Evolutionary conservation across 352 stramenopile species (phyloP).

Genomic region (Phytophthora kernoviae): DNA sequence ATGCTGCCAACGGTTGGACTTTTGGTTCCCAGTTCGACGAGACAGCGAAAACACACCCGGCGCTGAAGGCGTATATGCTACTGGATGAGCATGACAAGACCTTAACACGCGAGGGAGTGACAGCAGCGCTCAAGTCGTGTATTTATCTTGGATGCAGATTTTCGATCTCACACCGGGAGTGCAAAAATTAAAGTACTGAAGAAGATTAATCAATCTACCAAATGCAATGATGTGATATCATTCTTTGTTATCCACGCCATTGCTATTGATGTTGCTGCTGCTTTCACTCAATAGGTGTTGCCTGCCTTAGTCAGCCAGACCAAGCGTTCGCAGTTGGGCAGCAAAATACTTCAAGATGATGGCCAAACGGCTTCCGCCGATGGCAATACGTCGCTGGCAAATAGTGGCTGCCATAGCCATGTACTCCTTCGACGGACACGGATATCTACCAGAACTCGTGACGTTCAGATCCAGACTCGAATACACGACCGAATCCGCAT

Average conservation of each 20-base stretch:
- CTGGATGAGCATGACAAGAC: conserved; percentile 60
- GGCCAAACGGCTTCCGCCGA: conserved; percentile 58
- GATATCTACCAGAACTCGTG: conserved; percentile 23
- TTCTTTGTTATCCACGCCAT: too few species aligned
- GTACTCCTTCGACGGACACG: conserved; percentile 48
- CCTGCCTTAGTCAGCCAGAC: conserved; percentile 33
- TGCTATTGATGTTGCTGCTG: too few species aligned
- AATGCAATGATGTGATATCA: too few species aligned
- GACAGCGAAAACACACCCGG: conserved; percentile 51
- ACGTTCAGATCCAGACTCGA: conserved; percentile 37
- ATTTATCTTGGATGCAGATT: conserved; percentile 57
- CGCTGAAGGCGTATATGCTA: conserved; percentile 61
- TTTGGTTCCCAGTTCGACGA: conserved; percentile 46
- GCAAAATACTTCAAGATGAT: conserved; percentile 64
- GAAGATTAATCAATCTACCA: background rate
- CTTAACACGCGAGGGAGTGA: conserved; percentile 49
- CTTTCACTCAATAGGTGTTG: background rate
- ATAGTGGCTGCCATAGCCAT: conserved; percentile 33
- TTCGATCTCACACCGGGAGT: conserved; percentile 26
- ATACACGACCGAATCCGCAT: conserved; percentile 37
- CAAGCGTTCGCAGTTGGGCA: conserved; percentile 45
- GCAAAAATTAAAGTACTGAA: conserved; percentile 1
- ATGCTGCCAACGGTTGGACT: conserved; percentile 48
- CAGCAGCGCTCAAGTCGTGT: conserved; percentile 58
- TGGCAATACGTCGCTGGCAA: conserved; percentile 53